Evolutionary conservation across 495 filamentous ascomycete genomes (phyloP).

Genomic region (Penicillium alfredii): DNA sequence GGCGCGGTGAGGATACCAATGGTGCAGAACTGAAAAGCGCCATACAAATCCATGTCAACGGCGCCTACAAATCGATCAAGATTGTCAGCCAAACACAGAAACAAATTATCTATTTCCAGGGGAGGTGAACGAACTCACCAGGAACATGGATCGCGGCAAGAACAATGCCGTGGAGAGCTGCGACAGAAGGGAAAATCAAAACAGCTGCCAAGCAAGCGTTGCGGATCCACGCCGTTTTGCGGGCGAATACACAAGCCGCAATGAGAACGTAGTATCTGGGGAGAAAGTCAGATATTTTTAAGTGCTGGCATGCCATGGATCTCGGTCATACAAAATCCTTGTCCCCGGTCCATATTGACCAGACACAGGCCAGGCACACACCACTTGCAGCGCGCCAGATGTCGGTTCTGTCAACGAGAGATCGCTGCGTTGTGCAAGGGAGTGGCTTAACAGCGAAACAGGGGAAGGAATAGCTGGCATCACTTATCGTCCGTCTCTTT

Average conservation of each 20-base stretch:
- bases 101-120: background rate
- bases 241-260: constrained; percentile 51
- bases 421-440: constrained; percentile 26
- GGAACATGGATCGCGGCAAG: constrained; percentile 47
- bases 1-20: constrained; percentile 57
- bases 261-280: constrained; percentile 54
- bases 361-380: constrained; percentile 56
- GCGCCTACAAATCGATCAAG: constrained; percentile 32
- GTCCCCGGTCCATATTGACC: constrained; percentile 56
- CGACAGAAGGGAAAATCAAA: constrained; percentile 53
- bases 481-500: constrained; percentile 13
- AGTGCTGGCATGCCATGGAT: background rate
- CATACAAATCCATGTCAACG: constrained; percentile 60
- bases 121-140: constrained; percentile 30
- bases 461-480: constrained; percentile 39
- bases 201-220: constrained; percentile 56
- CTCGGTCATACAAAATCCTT: constrained; percentile 44
- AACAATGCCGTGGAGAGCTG: constrained; percentile 54
- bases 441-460: constrained; percentile 18
- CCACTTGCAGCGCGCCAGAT: constrained; percentile 37
- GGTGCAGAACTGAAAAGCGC: constrained; percentile 56
- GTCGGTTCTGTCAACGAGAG: too few species aligned
- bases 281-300: constrained; percentile 7
- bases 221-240: constrained; percentile 51
- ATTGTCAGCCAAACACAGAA: background rate